Conservation (phyloP, 2,329 filamentous ascomycete species). For the Ceratocystis eucalypticola region DNA sequence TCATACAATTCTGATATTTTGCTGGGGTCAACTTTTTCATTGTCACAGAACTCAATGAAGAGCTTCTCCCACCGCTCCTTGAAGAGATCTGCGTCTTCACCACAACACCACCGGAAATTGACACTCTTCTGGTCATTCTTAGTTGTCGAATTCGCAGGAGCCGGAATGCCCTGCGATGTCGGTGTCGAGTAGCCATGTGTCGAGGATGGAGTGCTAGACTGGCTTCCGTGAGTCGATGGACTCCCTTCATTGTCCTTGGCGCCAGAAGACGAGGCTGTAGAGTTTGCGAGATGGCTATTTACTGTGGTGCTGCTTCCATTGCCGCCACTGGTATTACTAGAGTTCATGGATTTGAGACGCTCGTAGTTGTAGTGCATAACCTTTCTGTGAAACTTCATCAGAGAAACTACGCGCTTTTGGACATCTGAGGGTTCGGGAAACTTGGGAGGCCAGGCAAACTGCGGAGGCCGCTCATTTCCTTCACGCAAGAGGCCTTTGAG, state of each 20-base stretch:
- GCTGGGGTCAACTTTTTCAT: slow-evolving; percentile 95
- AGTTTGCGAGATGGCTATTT: not conserved
- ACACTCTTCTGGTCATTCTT: slow-evolving; percentile 15
- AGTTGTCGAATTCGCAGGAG: not conserved
- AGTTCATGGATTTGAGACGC: slow-evolving; percentile 48
- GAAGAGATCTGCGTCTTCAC: slow-evolving; percentile 88
- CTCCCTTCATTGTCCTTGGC: slow-evolving; percentile 8
- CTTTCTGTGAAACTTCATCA: slow-evolving; percentile 93
- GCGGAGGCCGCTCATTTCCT: slow-evolving; percentile 81
- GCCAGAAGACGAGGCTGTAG: not conserved
- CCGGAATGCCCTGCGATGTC: slow-evolving; percentile 1
- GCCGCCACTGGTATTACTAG: not conserved
- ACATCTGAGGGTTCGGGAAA: slow-evolving; percentile 92
- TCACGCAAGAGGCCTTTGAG: slow-evolving; percentile 82
- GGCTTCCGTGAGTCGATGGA: slow-evolving; percentile 38
- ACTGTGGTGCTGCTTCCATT: not conserved
- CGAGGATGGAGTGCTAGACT: slow-evolving; percentile 14
- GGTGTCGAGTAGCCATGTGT: slow-evolving; percentile 5
- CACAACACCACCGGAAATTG: slow-evolving; percentile 69
- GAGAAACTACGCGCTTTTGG: slow-evolving; percentile 75
- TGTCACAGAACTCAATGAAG: slow-evolving; percentile 90
- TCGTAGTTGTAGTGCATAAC: slow-evolving; percentile 92
- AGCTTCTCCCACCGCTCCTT: slow-evolving; percentile 97
- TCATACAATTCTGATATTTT: slow-evolving; percentile 98
- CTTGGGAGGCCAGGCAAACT: slow-evolving; percentile 96